Evolutionary conservation across 2,329 filamentous ascomycete genomes (phyloP), one percentile per base, ranked within the genome.

Genomic region (Cryphonectria nitschkei): DNA sequence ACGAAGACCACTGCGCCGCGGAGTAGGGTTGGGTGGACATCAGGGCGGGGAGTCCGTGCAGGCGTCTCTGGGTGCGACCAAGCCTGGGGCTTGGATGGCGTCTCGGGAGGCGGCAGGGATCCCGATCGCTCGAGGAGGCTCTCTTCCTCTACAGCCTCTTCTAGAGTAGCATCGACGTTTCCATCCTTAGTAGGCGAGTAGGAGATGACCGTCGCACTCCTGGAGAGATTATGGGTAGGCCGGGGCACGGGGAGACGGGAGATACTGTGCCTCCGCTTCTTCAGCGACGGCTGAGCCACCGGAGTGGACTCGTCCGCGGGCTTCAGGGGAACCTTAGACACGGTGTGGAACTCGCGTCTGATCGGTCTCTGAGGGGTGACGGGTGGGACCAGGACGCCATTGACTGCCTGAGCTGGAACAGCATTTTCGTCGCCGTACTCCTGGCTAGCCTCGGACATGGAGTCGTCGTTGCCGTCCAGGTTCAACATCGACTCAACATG

Each of bases 1-100:
- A 96, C 92, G 77, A 90, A 94, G 5, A 96, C 92, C 3, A 94
- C 88, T 22, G 90, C 92, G 1, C 93, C 94, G 29, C 87, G 85
- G 3, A 95, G 84, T 3, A 92, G 79, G 0, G 79, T 77, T 3
- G 84, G 80, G 74, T 89, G 82, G 13, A 89, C 74, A 68, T 90
- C 85, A 1, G 82, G 82, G 7, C 86, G 84, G 29, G 88, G 86
- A 32, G 87, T 89, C 50, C 86, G 85, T 3, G 84, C 85, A 2
- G 88, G 88, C 0, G 88, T 90, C 19, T 83, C 87, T 43, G 84
- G 78, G 0, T 81, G 84, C 4, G 87, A 87, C 87, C 87, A 90
- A 19, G 74, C 75, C 39, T 87, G 84, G 1, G 83, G 78, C 76
- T 86, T 85, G n/a, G 81, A 78, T 13, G 85, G 86, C 0, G 85